Evolutionary conservation across 2,329 filamentous ascomycete species (phyloP), one percentile per base, ranked within the genome.

Genomic region (Fusarium albidum): DNA sequence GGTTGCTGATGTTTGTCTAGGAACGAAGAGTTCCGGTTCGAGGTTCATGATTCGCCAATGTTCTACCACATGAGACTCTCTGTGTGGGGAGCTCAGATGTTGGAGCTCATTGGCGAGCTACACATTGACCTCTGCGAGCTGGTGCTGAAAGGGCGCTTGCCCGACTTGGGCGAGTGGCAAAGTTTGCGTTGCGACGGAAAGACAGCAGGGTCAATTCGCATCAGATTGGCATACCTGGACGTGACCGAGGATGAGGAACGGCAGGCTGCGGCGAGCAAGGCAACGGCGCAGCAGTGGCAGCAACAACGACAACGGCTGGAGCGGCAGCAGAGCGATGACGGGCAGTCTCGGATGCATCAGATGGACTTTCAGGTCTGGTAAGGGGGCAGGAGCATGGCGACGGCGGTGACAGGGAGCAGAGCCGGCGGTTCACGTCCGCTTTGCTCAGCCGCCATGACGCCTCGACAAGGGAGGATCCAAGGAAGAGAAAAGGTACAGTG

Each of bases 361-460:
- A 55, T 65, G 63, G 61, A 67, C 47, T 67, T 67, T 50, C 59
- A 50, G 32, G 65, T 67, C 32, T 67, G 64, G 65, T 67, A 50
- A 52, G 40, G 41, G 35, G 25, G 17, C 6, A 18, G 38, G 28
- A 35, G 26, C 21, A 40, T 32, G 43, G 49, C 42, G 28, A 43
- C 42, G 18, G 47, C 38, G 47, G 52, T 40, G 41, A 34, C 43
- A 49, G 25, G 49, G 46, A 49, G 21, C 37, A 29, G 52, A 28
- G 44, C 32, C 49, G 33, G 38, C 32, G 32, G 34, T 27, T 43
- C 33, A 32, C 31, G 15, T 46, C 40, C 45, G 49, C 41, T 17
- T 48, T 59, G 26, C n/a, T 29, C 33, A 45, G 9, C 33, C 21
- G 41, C 39, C 18, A 34, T 34, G 27, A 10, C 15, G 35, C 29